Evolutionary conservation across 371 early-diverging fungal species (phyloP).

Genomic region (Rhizopus arrhizus): DNA sequence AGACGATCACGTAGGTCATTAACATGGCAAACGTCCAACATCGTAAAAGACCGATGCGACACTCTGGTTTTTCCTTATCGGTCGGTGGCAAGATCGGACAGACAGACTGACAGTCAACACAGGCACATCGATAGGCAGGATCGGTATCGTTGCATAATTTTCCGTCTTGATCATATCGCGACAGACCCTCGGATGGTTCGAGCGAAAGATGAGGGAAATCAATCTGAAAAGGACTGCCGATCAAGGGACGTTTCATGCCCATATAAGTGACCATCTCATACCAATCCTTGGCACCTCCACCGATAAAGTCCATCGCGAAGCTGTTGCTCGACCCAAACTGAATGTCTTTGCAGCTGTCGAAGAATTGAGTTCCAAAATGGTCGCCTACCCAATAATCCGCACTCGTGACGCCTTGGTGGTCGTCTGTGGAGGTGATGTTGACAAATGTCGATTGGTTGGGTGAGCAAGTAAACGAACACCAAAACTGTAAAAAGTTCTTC

Average conservation of each 20-base stretch:
- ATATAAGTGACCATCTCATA: slow-evolving; percentile 67
- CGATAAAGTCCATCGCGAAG: slow-evolving; percentile 76
- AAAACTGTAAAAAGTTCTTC: slow-evolving; percentile 72
- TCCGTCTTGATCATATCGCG: slow-evolving; percentile 46
- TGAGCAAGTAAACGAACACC: slow-evolving; percentile 75
- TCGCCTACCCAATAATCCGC: slow-evolving; percentile 67
- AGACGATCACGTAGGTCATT: slow-evolving; percentile 49
- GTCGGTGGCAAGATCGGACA: slow-evolving; percentile 64
- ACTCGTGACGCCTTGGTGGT: slow-evolving; percentile 46
- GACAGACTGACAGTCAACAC: slow-evolving; percentile 69
- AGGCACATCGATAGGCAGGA: slow-evolving; percentile 64
- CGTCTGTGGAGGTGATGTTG: slow-evolving; percentile 55
- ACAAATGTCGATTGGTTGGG: slow-evolving; percentile 74
- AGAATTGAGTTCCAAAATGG: slow-evolving; percentile 64
- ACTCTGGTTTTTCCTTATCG: slow-evolving; percentile 52
- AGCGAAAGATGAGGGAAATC: slow-evolving; percentile 53
- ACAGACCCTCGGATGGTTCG: slow-evolving; percentile 27
- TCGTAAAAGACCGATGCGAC: slow-evolving; percentile 49
- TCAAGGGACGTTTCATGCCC: slow-evolving; percentile 60
- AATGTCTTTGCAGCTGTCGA: slow-evolving; percentile 75
- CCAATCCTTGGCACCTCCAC: slow-evolving; percentile 74
- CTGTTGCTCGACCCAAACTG: slow-evolving; percentile 72
- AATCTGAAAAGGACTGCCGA: slow-evolving; percentile 77
- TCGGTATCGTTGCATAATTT: slow-evolving; percentile 64
- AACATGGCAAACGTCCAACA: slow-evolving; percentile 68